Base-by-base conservation (phyloP, 805 yeast species). In the Cyberlindnera mississippiensis region DNA sequence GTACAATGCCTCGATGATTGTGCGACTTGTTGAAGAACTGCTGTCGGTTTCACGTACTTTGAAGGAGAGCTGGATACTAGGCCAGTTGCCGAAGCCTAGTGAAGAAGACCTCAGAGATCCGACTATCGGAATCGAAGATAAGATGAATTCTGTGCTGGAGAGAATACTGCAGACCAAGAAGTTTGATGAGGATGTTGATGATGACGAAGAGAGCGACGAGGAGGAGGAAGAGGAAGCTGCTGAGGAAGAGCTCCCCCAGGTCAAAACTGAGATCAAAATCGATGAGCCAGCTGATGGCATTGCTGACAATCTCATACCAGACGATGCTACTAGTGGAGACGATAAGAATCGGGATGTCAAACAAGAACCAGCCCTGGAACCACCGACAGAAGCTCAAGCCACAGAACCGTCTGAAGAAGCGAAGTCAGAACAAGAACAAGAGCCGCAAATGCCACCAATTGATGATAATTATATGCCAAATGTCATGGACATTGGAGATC, bases 21-120 rank as follows among this genome's bases (percentile, higher is more conserved):
- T 76, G 9, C 60, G 80, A 40, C 60, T 76, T 13, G 69, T 78
- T 32, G 79, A 77, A 48, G 82, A 78, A 42, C 59, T 78, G 29
- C 56, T 78, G 12, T 55, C 69, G 2, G 65, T 77, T 2, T 73
- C 80, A 2, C 57, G 77, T 33, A 66, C 68, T 1, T 57, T 78
- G 35, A 72, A 73, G 49, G 82, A 77, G 54, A 67, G 73, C 4
- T 78, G 82, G 83, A 71, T 76, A 31, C 57, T 78, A 40, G 81
- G 80, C 3, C 75, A 77, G 18, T 61, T 76, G 40, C 73, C 73
- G 30, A 68, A 65, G 12, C 41, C 43, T 5, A 35, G 44, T 5
- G 44, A 39, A 13, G 50, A 48, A 18, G 49, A 45, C 10, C 14
- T 31, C 17, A 24, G 27, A 13, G 54, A 41, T n/a, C 29, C 36